Evolutionary conservation across 2,329 filamentous ascomycete species (phyloP), one percentile per base, ranked within the genome.

Genomic region (Fusarium papillatum): DNA sequence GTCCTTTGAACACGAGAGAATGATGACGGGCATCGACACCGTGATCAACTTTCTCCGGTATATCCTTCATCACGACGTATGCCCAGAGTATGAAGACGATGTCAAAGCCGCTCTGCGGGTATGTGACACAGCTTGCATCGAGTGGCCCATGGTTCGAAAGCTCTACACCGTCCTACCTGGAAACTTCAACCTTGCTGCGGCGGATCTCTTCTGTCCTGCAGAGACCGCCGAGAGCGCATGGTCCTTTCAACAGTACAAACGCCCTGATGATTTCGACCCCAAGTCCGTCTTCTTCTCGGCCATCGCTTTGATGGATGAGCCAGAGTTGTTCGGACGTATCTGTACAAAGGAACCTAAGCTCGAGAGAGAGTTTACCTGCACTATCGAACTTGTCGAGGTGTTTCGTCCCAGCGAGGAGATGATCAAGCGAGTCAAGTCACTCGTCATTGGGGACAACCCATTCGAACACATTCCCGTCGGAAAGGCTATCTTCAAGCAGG

Each of bases 21-120:
- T 95, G 72, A 84, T 89, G n/a, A 65, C 68, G 5, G 92, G 91
- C 5, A 91, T 93, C 24, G 88, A 90, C 39, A 90, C 97, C 1
- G 88, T 98, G 48, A 90, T 91, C 71, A 98, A 97, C 81, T 98
- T 98, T 81, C 90, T 98, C 74, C 94, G 95, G 75, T 99, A 98
- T 77, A 87, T 98, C 1, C 87, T 96, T 13, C 90, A 94, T 71
- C 96, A 98, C 80, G 90, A 94, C 43, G 96, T 97, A 19, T 98
- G 95, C 79, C 93, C 94, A 0, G 97, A 98, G 82, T 94, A 96
- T 80, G 87, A 84, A 0, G 86, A 88, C 1, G 90, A 96, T 74
- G 87, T 98, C 69, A 84, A 90, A 19, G 86, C 88, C 0, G 95
- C 96, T 0, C 86, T 93, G 10, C 82, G 82, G 2, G 82, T 96